Base-by-base conservation (phyloP, 495 filamentous ascomycete species). In the Neurospora sublineolata region DNA sequence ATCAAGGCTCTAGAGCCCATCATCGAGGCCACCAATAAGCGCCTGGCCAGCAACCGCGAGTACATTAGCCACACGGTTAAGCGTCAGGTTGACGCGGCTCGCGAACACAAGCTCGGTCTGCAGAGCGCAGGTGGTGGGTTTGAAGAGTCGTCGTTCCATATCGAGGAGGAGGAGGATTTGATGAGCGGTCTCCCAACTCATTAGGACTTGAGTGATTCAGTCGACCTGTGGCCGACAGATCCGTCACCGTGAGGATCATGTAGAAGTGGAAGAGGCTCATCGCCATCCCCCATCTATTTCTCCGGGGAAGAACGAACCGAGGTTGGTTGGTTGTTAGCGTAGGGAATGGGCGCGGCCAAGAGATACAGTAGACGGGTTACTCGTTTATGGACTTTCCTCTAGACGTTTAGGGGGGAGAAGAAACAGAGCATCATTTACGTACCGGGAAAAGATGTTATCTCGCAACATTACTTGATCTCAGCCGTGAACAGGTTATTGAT, bases 1-100 rank as follows among this genome's bases (percentile, higher is more conserved):
- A 78, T 91, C 20, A 77, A 80, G 52, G 77, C 82, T 5, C 73
- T 88, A 12, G 80, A 75, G 40, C 74, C 79, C 9, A 71, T 85
- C 30, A 80, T 87, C 69, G 80, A 80, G 72, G 77, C 80, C 40
- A 85, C 84, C 0, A 87, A 88, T 69, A 83, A 86, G 68, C 84
- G 86, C 41, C 73, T 93, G 37, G 86, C 81, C 3, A 79, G 88
- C 7, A 88, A 82, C 75, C 86, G 87, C 73, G 90, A 92, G 39
- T 90, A 89, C 75, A 75, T 90, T 33, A 81, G 83, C 20, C 81
- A 81, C 58, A 14, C 85, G 44, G 78, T 83, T 23, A 86, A 80
- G 73, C 81, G 83, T 69, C 82, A 83, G 69, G 18, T 64, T 64
- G 52, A 64, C 7, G 52, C 52, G 27, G 52, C 52, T 64, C 52